Evolutionary conservation across 768 basidiomycete genomes (phyloP).

Genomic region (Rhodotorula sphaerocarpa): DNA sequence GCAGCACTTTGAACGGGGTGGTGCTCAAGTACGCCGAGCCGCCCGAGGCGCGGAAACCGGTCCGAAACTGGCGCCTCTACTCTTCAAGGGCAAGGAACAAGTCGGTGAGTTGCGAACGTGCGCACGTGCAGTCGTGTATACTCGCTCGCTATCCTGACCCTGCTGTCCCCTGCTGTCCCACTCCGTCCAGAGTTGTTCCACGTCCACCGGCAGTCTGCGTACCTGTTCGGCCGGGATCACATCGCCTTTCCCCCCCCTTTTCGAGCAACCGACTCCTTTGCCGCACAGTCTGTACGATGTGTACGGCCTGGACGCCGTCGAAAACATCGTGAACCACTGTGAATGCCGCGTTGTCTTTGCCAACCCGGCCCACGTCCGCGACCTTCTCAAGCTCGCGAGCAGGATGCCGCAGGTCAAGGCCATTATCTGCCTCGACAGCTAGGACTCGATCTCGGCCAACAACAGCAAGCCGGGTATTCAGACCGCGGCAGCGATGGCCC

Average conservation of each 20-base stretch:
- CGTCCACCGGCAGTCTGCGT: conserved; percentile 87
- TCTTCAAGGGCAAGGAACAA: conserved; percentile 92
- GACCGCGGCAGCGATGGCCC: conserved; percentile 52
- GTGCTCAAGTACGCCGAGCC: conserved; percentile 97
- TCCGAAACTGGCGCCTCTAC: conserved; percentile 83
- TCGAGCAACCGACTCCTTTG: too few species aligned
- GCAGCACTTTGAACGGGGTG: conserved; percentile 43
- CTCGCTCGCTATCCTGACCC: too few species aligned
- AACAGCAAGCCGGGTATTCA: conserved; percentile 44
- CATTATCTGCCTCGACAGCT: conserved; percentile 37
- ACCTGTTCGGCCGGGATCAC: conserved; percentile 82
- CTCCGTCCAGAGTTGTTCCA: conserved; percentile 80
- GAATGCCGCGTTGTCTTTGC: conserved; percentile 60
- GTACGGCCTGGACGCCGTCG: conserved; percentile 74
- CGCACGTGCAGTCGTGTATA: too few species aligned
- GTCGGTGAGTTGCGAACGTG: too few species aligned
- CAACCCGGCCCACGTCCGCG: conserved; percentile 63
- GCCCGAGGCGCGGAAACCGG: conserved; percentile 89
- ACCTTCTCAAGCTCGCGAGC: conserved; percentile 62
- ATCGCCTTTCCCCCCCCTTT: conserved; percentile 50
- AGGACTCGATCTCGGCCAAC: conserved; percentile 33
- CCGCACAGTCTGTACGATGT: conserved; percentile 68
- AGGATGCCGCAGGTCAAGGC: conserved; percentile 52
- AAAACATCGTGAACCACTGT: conserved; percentile 68
- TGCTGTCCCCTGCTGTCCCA: too few species aligned